Conservation (phyloP, 257 asterid genomes). For the Cynanchum wilfordii region DNA sequence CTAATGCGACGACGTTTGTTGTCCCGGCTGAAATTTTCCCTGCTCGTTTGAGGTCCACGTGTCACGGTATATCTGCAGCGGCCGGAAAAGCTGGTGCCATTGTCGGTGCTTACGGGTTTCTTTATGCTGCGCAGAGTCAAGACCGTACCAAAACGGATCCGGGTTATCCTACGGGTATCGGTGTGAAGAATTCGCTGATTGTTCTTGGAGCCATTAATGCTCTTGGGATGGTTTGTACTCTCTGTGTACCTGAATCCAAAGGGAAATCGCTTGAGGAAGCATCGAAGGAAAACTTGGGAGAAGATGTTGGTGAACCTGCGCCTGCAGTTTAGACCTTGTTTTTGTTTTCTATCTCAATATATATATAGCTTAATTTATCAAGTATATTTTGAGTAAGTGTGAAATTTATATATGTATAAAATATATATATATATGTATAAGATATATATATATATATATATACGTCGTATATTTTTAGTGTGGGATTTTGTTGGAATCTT, state of each 20-base stretch:
- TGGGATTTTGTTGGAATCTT: too few relatives aligned
- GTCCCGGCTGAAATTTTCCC: conserved; percentile 24
- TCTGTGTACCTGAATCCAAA: conserved; percentile 11
- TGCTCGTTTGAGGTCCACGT: conserved; percentile 17
- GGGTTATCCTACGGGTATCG: conserved; percentile 9
- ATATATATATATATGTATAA: too few relatives aligned
- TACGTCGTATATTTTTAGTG: too few relatives aligned
- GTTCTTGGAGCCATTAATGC: conserved; percentile 7
- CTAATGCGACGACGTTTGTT: conserved; percentile 21
- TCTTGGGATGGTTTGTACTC: conserved; percentile 11
- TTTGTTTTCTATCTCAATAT: too few relatives aligned
- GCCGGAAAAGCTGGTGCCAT: conserved; percentile 15
- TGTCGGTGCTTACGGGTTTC: conserved; percentile 16
- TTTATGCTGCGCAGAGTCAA: conserved; percentile 10
- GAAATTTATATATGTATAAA: too few relatives aligned
- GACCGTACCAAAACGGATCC: conserved; percentile 8
- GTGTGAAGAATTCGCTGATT: conserved; percentile 7
- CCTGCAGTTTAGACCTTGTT: not conserved
- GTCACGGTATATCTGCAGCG: conserved; percentile 15
- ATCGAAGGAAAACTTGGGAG: conserved; percentile 6
- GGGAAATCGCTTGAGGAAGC: conserved; percentile 16
- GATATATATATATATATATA: too few relatives aligned
- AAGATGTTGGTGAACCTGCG: not conserved
- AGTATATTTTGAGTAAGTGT: too few relatives aligned
- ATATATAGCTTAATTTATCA: too few relatives aligned